phyloP scores from a whole-genome alignment of 1,139 yeast genomes.

The Tardiomyces depauwii region DNA sequence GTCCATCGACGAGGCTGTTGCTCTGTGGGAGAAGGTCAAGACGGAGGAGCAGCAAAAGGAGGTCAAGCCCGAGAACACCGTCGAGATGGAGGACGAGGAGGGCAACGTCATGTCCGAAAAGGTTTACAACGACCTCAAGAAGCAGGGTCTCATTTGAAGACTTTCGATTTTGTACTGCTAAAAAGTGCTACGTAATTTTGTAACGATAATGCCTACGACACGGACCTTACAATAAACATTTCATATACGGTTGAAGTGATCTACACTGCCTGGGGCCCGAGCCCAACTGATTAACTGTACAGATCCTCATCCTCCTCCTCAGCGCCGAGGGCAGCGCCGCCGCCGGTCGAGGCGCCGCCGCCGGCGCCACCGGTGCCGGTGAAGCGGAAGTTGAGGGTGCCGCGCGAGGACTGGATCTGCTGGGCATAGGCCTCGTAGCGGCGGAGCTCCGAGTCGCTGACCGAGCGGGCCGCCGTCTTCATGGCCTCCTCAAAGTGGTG shows the following conservation, averaged over 20 bases:
- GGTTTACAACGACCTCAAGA: constrained; percentile 73
- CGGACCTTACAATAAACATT: not conserved
- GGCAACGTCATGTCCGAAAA: constrained; percentile 86
- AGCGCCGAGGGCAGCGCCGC: constrained; percentile 45
- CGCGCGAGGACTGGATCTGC: constrained; percentile 92
- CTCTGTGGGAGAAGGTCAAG: constrained; percentile 41
- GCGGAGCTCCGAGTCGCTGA: constrained; percentile 93
- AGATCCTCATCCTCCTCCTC: constrained; percentile 93
- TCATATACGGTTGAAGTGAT: not conserved
- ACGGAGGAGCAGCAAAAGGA: constrained; percentile 28
- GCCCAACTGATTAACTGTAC: constrained; percentile 51
- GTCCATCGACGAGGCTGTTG: constrained; percentile 55
- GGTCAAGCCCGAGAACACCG: constrained; percentile 43
- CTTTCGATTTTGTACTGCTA: not conserved
- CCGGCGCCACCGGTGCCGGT: constrained; percentile 18
- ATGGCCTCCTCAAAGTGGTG: constrained; percentile 97
- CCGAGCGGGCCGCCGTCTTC: constrained; percentile 98
- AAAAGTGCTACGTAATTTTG: not conserved
- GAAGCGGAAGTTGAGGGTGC: constrained; percentile 43
- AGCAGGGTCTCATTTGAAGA: constrained; percentile 61
- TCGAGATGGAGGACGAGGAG: constrained; percentile 82
- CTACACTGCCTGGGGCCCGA: not conserved
- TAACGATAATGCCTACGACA: not conserved
- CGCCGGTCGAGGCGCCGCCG: constrained; percentile 21
- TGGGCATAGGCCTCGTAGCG: constrained; percentile 98